Conservation (phyloP, 495 filamentous ascomycete genomes). For the Penicillium egyptiacum region DNA sequence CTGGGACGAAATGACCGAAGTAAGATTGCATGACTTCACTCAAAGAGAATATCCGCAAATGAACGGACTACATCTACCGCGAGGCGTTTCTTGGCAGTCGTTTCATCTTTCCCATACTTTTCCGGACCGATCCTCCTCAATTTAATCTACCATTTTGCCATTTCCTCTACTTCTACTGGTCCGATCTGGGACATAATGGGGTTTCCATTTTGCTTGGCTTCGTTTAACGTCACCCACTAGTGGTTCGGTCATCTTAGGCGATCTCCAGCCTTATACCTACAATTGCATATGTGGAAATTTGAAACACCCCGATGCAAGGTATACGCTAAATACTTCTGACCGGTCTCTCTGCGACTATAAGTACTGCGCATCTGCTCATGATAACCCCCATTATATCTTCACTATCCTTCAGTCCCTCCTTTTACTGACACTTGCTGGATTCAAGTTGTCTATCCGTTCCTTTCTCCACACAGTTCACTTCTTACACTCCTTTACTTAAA, state of each 20-base stretch:
- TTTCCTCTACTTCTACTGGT: not conserved
- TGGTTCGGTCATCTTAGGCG: not conserved
- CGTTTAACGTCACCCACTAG: conserved; percentile 7
- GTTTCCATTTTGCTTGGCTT: conserved; percentile 7
- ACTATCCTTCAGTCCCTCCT: conserved; percentile 8
- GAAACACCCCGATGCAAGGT: conserved; percentile 5
- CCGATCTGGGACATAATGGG: not conserved
- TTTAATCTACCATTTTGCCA: not conserved
- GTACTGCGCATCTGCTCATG: not conserved
- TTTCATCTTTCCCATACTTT: conserved; percentile 4
- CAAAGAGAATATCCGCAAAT: not conserved
- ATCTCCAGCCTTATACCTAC: conserved; percentile 3
- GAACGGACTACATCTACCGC: conserved; percentile 8
- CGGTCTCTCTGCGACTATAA: conserved; percentile 1
- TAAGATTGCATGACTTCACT: conserved; percentile 8
- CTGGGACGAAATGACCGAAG: not conserved
- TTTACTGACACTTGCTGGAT: conserved; percentile 14
- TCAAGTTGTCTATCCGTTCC: conserved; percentile 14
- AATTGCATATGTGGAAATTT: not conserved
- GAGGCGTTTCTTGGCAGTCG: conserved; percentile 11
- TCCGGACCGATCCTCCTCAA: not conserved
- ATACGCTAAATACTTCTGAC: not conserved
- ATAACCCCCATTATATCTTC: not conserved
- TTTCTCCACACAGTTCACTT: conserved; percentile 2
- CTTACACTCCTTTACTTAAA: conserved; percentile 4